These are phyloP conservation scores for Fusarium caatingaense DNA, from an alignment of 2,329 filamentous ascomycete species.

Conservation along the genomic window DNA sequence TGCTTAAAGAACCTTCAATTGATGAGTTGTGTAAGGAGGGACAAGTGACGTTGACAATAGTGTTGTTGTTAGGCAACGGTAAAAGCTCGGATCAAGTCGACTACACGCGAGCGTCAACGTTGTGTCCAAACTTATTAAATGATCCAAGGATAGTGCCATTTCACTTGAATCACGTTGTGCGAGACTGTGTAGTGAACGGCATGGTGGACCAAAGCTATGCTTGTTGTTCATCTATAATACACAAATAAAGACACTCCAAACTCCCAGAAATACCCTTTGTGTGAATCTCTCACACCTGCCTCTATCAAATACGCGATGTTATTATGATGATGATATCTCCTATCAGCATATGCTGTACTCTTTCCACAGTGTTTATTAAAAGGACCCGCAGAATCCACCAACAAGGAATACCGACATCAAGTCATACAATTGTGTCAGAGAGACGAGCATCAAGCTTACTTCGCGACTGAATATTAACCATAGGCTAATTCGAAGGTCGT, in stretches of 20 bases:
- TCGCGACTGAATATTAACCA: slow-evolving; percentile 46
- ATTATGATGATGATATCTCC: slow-evolving; percentile 33
- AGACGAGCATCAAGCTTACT: not conserved
- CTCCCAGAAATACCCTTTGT: slow-evolving; percentile 45
- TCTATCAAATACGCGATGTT: slow-evolving; percentile 31
- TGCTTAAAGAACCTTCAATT: not conserved
- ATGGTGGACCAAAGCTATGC: not conserved
- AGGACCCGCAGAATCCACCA: slow-evolving; percentile 10
- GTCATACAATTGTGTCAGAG: slow-evolving; percentile 4
- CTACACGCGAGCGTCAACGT: not conserved
- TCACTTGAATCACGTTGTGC: not conserved
- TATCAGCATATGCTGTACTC: slow-evolving; percentile 36
- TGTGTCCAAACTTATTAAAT: not conserved
- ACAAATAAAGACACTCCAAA: slow-evolving; percentile 29
- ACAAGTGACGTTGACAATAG: slow-evolving; percentile 24
- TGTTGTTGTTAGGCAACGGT: slow-evolving; percentile 7
- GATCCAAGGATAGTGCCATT: not conserved
- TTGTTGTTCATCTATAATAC: not conserved
- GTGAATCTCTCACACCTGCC: slow-evolving; percentile 36
- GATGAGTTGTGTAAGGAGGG: not conserved
- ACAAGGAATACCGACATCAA: slow-evolving; percentile 17
- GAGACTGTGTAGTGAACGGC: not conserved
- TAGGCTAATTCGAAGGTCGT: slow-evolving; percentile 54
- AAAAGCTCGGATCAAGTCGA: slow-evolving; percentile 30
- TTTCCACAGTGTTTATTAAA: slow-evolving; percentile 7